phyloP scores from a whole-genome alignment of 495 filamentous ascomycete species.

The Xylaria castorea region DNA sequence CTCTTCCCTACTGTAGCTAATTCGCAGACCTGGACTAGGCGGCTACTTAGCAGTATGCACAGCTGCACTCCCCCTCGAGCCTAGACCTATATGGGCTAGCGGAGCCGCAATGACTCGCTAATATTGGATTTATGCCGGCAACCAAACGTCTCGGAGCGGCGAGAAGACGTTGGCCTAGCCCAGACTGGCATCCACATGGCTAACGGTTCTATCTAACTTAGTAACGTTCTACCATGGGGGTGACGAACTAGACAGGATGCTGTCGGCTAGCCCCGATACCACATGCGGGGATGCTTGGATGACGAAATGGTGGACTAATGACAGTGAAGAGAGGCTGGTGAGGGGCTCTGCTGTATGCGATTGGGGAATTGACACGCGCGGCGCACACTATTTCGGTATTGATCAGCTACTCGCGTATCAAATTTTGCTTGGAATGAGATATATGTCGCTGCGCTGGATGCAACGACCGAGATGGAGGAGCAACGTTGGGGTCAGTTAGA shows the following conservation, averaged over 20 bases:
- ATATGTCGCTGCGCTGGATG: neutral
- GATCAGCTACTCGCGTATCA: conserved; percentile 3
- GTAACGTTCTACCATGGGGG: neutral
- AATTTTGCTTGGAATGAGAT: neutral
- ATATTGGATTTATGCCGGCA: conserved; percentile 5
- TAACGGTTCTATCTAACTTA: neutral
- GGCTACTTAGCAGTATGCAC: neutral
- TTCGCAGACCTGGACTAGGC: neutral
- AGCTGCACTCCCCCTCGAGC: conserved; percentile 5
- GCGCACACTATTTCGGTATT: neutral
- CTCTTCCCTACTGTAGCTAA: neutral
- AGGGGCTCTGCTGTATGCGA: neutral
- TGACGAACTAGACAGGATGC: neutral
- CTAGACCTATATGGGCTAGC: conserved; percentile 22
- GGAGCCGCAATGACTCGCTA: conserved; percentile 27
- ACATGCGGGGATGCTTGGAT: conserved; percentile 10
- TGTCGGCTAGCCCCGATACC: conserved; percentile 11
- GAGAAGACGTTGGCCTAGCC: conserved; percentile 1
- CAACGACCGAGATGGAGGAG: neutral
- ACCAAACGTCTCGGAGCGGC: conserved; percentile 10
- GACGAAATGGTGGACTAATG: conserved; percentile 13
- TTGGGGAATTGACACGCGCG: neutral
- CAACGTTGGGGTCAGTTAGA: conserved; percentile 9
- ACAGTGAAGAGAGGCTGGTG: neutral
- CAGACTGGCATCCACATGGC: neutral